Conservation (phyloP, 1,284 basidiomycete genomes). For the Schizopora paradoxa region DNA sequence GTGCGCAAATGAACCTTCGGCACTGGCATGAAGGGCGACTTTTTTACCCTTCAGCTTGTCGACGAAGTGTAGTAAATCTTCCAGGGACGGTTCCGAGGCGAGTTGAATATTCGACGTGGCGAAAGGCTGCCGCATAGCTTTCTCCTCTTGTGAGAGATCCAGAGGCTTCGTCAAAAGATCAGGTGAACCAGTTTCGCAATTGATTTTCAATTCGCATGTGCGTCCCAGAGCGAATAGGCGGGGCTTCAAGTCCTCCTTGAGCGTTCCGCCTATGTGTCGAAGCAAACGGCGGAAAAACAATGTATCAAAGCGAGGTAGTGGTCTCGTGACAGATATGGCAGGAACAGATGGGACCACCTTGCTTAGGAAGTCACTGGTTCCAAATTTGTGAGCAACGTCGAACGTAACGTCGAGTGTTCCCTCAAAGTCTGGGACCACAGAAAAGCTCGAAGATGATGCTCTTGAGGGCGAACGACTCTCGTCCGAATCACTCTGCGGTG, state of each 20-base stretch:
- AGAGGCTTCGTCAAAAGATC: slow-evolving; percentile 28
- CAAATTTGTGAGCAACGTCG: slow-evolving; percentile 45
- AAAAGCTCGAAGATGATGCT: slow-evolving; percentile 19
- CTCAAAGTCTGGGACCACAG: slow-evolving; percentile 19
- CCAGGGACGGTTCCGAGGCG: slow-evolving; percentile 67
- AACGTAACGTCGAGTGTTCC: slow-evolving; percentile 46
- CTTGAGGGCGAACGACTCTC: slow-evolving; percentile 24
- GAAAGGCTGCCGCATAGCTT: slow-evolving; percentile 40
- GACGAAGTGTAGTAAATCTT: slow-evolving; percentile 72
- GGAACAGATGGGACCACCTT: background rate
- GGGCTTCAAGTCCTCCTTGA: slow-evolving; percentile 45
- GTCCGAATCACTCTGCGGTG: slow-evolving; percentile 18
- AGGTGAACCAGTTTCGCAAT: slow-evolving; percentile 49
- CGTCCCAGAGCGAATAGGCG: slow-evolving; percentile 40
- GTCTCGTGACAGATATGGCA: slow-evolving; percentile 32
- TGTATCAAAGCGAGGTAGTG: slow-evolving; percentile 61
- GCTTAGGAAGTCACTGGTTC: slow-evolving; percentile 9
- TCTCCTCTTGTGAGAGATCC: slow-evolving; percentile 36
- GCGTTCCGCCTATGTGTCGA: slow-evolving; percentile 56
- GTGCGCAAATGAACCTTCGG: slow-evolving; percentile 80
- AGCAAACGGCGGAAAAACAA: slow-evolving; percentile 63
- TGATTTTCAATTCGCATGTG: slow-evolving; percentile 49
- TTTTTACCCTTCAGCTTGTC: slow-evolving; percentile 78
- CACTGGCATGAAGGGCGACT: slow-evolving; percentile 76
- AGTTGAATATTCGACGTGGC: slow-evolving; percentile 38